Evolutionary conservation across 2,329 filamentous ascomycete species (phyloP).

Genomic region (Ophiocordyceps unilateralis): DNA sequence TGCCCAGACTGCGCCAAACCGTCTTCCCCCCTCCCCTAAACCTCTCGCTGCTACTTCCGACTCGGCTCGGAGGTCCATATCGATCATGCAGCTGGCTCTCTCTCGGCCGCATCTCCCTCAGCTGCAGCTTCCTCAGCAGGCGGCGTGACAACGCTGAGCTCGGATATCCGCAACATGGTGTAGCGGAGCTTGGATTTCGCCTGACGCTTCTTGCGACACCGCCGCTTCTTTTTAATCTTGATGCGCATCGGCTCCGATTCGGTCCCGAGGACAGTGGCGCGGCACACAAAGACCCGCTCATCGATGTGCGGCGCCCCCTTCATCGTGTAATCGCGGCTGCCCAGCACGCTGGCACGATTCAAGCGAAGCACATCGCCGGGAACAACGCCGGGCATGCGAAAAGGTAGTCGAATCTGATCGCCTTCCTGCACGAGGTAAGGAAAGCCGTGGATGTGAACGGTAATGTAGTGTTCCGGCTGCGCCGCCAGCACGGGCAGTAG

Average conservation of each 20-base stretch:
- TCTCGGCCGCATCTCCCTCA: background rate
- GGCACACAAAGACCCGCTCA: constrained; percentile 67
- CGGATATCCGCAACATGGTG: constrained; percentile 71
- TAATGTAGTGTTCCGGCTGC: constrained; percentile 64
- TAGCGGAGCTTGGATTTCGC: constrained; percentile 83
- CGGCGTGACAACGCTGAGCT: constrained; percentile 43
- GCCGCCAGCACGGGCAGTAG: constrained; percentile 55
- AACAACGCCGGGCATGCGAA: constrained; percentile 56
- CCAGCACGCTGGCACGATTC: constrained; percentile 67
- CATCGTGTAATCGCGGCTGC: constrained; percentile 79
- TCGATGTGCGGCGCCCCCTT: constrained; percentile 71
- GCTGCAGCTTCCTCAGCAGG: background rate
- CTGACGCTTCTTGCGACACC: constrained; percentile 52
- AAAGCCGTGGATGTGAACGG: constrained; percentile 59
- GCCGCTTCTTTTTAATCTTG: constrained; percentile 70
- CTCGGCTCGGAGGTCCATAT: background rate
- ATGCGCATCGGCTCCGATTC: constrained; percentile 65
- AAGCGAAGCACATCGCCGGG: constrained; percentile 78
- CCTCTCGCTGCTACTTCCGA: background rate
- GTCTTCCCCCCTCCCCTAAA: background rate
- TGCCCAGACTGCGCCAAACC: too few relatives aligned
- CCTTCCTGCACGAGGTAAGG: constrained; percentile 67
- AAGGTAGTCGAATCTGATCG: constrained; percentile 61
- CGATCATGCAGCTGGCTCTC: background rate
- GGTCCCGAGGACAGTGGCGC: constrained; percentile 67